Conservation (phyloP, 345 rosid genomes). For the Eucalyptus viminalis region DNA sequence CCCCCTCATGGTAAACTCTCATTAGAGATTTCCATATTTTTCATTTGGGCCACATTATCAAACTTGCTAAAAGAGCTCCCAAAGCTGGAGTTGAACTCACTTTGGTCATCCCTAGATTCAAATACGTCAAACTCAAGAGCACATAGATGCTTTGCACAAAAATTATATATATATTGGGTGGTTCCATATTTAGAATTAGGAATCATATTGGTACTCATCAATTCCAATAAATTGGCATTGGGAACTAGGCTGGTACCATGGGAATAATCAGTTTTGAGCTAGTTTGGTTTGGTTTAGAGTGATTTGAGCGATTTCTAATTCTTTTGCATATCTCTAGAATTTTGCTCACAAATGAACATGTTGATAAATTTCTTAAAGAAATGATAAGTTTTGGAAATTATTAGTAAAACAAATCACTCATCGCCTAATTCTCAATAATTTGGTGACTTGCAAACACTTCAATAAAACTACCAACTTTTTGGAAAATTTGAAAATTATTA, state of each 20-base stretch:
- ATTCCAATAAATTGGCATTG: rapidly evolving
- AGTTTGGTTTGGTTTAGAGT: no score
- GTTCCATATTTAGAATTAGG: rapidly evolving
- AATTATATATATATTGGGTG: no score
- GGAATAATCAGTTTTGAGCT: rapidly evolving
- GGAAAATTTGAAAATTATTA: neutral
- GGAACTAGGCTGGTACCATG: no score
- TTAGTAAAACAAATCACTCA: neutral
- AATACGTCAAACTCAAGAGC: no score
- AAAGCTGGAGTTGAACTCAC: no score
- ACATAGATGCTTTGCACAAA: no score
- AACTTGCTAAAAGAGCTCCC: no score
- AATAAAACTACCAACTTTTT: neutral
- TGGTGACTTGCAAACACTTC: neutral
- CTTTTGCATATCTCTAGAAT: rapidly evolving
- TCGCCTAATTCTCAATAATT: neutral
- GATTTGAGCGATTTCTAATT: rapidly evolving
- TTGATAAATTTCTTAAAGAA: neutral
- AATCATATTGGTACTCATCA: rapidly evolving
- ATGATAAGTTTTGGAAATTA: neutral
- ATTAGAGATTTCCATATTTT: no score
- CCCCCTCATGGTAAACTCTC: neutral
- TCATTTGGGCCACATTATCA: no score
- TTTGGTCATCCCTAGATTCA: no score
- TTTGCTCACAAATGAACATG: neutral